Conservation (phyloP, 805 yeast species). For the Candida ponderosae region DNA sequence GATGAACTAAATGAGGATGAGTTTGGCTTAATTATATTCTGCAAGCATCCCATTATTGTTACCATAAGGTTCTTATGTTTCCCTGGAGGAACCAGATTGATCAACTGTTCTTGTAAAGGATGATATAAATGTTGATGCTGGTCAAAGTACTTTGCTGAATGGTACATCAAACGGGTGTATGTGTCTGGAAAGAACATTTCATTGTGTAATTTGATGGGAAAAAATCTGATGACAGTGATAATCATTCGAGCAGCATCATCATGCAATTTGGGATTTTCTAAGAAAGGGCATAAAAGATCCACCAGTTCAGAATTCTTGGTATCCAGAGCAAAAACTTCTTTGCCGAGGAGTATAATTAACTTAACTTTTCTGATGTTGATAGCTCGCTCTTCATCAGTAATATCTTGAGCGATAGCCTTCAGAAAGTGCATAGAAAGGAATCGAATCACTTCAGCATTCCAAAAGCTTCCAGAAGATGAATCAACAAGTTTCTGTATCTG, state of each 20-base stretch:
- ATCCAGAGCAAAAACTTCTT: conserved; percentile 6
- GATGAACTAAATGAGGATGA: too few species aligned
- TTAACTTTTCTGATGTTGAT: conserved; percentile 29
- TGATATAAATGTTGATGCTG: not conserved
- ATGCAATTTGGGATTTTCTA: conserved; percentile 11
- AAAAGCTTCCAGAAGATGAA: conserved; percentile 16
- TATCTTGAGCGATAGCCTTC: conserved; percentile 14
- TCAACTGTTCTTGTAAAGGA: too few species aligned
- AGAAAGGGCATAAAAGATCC: conserved; percentile 4
- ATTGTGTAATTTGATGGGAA: too few species aligned
- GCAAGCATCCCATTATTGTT: too few species aligned
- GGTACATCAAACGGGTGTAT: too few species aligned
- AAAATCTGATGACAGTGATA: conserved; percentile 8
- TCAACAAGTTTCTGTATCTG: conserved; percentile 4
- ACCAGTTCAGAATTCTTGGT: conserved; percentile 16
- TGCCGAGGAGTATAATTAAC: conserved; percentile 24
- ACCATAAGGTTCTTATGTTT: too few species aligned
- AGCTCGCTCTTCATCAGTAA: conserved; percentile 16
- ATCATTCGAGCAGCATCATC: conserved; percentile 23
- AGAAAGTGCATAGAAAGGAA: conserved; percentile 31
- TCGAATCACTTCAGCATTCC: conserved; percentile 27
- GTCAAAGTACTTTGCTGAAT: too few species aligned
- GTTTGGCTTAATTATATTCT: too few species aligned
- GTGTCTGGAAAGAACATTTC: too few species aligned
- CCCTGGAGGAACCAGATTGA: too few species aligned